Evolutionary conservation across 768 basidiomycete species (phyloP), one percentile per base, ranked within the genome.

Genomic region (Pisolithus tinctorius): DNA sequence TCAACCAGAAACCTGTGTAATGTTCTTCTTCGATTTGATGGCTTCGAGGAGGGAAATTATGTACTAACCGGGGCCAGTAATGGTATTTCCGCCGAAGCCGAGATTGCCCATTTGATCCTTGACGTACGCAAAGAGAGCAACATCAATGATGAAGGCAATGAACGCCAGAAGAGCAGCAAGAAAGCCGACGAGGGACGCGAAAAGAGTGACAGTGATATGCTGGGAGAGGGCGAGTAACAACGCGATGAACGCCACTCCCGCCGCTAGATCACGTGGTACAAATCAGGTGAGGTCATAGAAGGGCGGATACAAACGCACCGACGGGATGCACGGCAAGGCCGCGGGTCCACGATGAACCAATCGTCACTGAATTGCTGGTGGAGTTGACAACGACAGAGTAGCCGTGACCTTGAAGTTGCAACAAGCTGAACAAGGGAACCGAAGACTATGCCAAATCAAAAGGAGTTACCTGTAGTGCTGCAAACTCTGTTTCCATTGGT

Each of bases 281-380:
- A 27, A 29, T 48, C 1, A 45, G 51, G 26, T 46, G 1, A 16
- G 37, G 37, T 34, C 16, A 27, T 11, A 26, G 9, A 0, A 31
- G 20, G 44, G 41, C 50, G 44, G 17, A 31, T 29, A 16, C 30
- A 38, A 34, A 70, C 82, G 46, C 56, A 86, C 88, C 87, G 48
- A 88, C 79, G 14, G 88, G 86, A 56, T 88, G 86, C 26, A 88
- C 72, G 2, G 80, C 85, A 6, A 90, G 76, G 4, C 86, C 88
- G 37, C 79, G 78, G 6, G 88, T 91, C 82, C 85, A 87, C 1
- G 80, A 75, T 0, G 79, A 58, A 3, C 66, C 74, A 51, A 87
- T 74, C 45, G 64, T 68, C 4, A 68, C 47, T 4, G 69, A 56
- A 39, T 70, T 69, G n/a, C 60, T 63, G 20, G 60, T 43, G 17